Percentiles rank a stretch among this genome's conserved stretches.
Conservation (phyloP, 2,329 filamentous ascomycete species). For the Berkeleyomyces basicola region DNA sequence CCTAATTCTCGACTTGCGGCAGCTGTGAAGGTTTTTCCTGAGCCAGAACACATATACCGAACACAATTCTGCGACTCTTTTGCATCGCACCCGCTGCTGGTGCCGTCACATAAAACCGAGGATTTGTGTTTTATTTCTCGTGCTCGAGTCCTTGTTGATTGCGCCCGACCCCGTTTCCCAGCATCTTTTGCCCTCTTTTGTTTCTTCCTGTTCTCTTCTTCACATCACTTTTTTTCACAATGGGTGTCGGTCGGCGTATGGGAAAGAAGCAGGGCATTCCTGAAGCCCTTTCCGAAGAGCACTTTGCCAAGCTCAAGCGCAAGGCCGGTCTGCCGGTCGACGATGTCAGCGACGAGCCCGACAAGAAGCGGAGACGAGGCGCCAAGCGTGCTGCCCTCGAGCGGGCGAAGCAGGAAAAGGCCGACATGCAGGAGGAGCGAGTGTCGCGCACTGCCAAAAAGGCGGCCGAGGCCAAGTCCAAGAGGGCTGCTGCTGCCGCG, state of each 20-base stretch:
- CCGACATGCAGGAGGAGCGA: slow-evolving; percentile 20
- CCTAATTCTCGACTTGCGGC: slow-evolving; percentile 15
- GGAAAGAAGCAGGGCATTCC: slow-evolving; percentile 90
- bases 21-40: neutral
- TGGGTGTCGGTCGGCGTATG: slow-evolving; percentile 86
- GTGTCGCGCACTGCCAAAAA: slow-evolving; percentile 20
- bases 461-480: slow-evolving; percentile 18
- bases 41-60: neutral
- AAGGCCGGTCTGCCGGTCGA: slow-evolving; percentile 59
- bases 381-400: slow-evolving; percentile 21
- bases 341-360: slow-evolving; percentile 35
- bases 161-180: neutral
- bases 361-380: slow-evolving; percentile 42
- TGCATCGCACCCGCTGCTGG: neutral
- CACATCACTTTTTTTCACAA: slow-evolving; percentile 28
- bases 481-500: slow-evolving; percentile 21
- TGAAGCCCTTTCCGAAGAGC: slow-evolving; percentile 62
- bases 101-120: neutral
- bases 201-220: neutral
- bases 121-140: slow-evolving; percentile 1
- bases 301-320: slow-evolving; percentile 65
- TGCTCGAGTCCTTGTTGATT: neutral
- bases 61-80: neutral
- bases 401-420: slow-evolving; percentile 16
- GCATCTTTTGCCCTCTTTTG: neutral